Base-by-base conservation (phyloP, 2,329 filamentous ascomycete species). In the Ascochyta pisi region DNA sequence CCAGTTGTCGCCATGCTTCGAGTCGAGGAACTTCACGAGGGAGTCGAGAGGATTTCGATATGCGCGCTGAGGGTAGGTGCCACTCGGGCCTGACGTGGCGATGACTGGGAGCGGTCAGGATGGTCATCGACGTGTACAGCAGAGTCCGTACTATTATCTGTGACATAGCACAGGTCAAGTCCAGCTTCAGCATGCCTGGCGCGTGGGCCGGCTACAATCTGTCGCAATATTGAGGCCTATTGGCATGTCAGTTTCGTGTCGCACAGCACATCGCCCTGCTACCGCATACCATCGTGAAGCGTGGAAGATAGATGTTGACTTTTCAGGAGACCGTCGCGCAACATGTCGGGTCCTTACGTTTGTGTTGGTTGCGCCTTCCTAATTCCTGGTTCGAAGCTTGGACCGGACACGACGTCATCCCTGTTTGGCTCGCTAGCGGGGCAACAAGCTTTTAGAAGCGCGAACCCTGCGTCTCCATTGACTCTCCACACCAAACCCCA, bases 121-220 rank as follows among this genome's bases (percentile, higher is more conserved):
- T 45, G 54, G 39, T 47, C 12, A 2, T 26, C 22, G 7, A 16
- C 24, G 12, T 41, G 26, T 27, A 10, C 24, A 13, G 22, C 34
- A 29, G 52, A 16, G 54, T 87, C 84, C 61, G 43, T 68, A 68
- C 89, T 91, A 69, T 90, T 86, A 68, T 93, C 87, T 0, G 92
- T 96, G 33, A 98, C 93, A 77, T 99, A 99, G 82, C 94, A 98
- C 40, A 99, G 84, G 74, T 99, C 95, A 24, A 99, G 83, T 6
- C 90, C 90, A 7, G 94, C 89, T 79, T 97, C 94, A 27, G 90
- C 84, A 73, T 98, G 93, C 67, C 89, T 86, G 57, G 88, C 83
- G 63, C 95, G 87, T 12, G 95, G 94, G 9, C 93, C 89, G 40
- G 95, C 92, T 60, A 98, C 92, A 62, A 98, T 91, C 74, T 96